These are phyloP conservation scores for Venturia asperata DNA, from an alignment of 2,329 filamentous ascomycete species.

Conservation along the genomic window DNA sequence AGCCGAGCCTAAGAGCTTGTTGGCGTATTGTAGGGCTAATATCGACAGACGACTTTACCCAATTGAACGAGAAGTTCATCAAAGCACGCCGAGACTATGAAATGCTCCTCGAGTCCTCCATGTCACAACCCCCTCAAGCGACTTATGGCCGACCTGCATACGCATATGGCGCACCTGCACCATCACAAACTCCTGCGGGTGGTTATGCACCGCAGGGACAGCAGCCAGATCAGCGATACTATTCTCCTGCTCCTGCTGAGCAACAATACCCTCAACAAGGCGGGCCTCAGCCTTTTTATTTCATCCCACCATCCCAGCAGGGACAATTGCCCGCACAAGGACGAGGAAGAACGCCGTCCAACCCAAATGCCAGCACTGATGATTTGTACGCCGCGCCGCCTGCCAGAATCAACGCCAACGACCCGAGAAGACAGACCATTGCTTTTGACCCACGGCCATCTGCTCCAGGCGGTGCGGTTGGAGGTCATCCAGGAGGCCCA, in stretches of 20 bases:
- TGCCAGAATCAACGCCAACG: slow-evolving; percentile 6
- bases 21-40: slow-evolving; percentile 23
- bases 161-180: slow-evolving; percentile 21
- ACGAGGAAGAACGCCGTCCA: slow-evolving; percentile 28
- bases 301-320: slow-evolving; percentile 30
- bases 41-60: slow-evolving; percentile 82
- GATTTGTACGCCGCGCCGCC: slow-evolving; percentile 19
- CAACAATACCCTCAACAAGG: slow-evolving; percentile 26
- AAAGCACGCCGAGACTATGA: slow-evolving; percentile 97
- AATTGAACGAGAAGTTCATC: slow-evolving; percentile 98
- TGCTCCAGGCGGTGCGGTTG: slow-evolving; percentile 1
- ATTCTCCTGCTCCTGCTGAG: slow-evolving; percentile 30
- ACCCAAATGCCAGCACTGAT: slow-evolving; percentile 26
- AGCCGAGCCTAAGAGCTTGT: slow-evolving; percentile 20
- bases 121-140: slow-evolving; percentile 83
- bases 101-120: slow-evolving; percentile 87
- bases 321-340: slow-evolving; percentile 21
- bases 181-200: not conserved
- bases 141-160: slow-evolving; percentile 58
- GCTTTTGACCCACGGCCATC: slow-evolving; percentile 24
- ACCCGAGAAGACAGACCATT: slow-evolving; percentile 30
- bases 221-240: slow-evolving; percentile 32
- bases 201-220: slow-evolving; percentile 29
- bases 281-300: slow-evolving; percentile 33
- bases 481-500: slow-evolving; percentile 33